Conservation (phyloP, 768 basidiomycete genomes). For the Galerina sulciceps region DNA sequence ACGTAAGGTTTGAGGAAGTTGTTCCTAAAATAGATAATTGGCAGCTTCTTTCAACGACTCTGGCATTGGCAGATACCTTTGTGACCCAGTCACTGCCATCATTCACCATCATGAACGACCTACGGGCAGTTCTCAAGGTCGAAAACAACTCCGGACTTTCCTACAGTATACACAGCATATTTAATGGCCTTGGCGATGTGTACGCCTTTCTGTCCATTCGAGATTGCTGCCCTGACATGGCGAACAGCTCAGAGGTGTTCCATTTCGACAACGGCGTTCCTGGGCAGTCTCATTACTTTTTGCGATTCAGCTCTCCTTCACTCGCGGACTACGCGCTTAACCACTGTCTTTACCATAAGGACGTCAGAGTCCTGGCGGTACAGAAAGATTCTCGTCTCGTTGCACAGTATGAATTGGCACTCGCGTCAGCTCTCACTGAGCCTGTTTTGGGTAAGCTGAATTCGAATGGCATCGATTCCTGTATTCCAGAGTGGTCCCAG, state of each 20-base stretch:
- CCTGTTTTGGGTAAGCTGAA: not conserved
- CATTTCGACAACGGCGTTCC: conserved; percentile 14
- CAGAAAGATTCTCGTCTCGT: not conserved
- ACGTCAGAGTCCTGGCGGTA: conserved; percentile 17
- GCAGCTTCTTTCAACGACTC: too few relatives aligned
- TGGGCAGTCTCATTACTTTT: conserved; percentile 21
- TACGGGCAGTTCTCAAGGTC: conserved; percentile 30
- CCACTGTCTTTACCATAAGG: conserved; percentile 21
- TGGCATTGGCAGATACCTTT: too few relatives aligned
- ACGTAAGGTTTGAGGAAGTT: not conserved
- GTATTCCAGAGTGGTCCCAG: too few relatives aligned
- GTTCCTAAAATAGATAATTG: too few relatives aligned
- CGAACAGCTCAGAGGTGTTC: conserved; percentile 15
- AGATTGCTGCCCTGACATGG: not conserved
- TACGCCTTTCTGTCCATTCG: conserved; percentile 11
- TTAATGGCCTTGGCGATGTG: conserved; percentile 26
- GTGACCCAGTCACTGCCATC: too few relatives aligned
- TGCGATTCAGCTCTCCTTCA: conserved; percentile 23
- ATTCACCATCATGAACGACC: conserved; percentile 21
- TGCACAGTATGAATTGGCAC: too few relatives aligned
- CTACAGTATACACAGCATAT: conserved; percentile 20
- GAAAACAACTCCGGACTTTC: conserved; percentile 21
- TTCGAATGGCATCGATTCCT: not conserved
- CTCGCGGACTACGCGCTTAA: conserved; percentile 27
- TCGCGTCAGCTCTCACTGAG: not conserved